Evolutionary conservation across 139 green algal genomes (phyloP), one percentile per base, ranked within the genome.

Genomic region (Tetraselmis striata): DNA sequence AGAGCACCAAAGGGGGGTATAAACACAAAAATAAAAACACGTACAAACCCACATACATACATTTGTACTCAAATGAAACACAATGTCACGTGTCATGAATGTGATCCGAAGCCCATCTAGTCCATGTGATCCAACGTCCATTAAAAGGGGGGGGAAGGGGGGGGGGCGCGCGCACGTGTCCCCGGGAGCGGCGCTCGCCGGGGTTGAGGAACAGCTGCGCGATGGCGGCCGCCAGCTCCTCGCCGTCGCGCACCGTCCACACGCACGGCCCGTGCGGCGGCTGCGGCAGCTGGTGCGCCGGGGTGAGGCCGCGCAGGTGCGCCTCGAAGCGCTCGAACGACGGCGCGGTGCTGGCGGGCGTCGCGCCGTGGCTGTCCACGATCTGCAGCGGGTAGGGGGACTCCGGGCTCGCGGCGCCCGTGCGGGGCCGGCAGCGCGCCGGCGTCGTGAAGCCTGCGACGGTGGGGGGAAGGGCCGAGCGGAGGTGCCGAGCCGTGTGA

Each of bases 251-350:
- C 30, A 92, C 85, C 0, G 79, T 76, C 90, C 89, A 92, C 30
- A 94, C 87, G 89, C 90, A 28, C 89, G 90, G 5, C 89, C 90
- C 2, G 23, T 83, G 83, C 11, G 83, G 82, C 29, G 83, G 30
- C 30, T 83, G 85, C 0, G 87, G 82, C 77, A 93, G 81, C 32
- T 91, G 87, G 1, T 83, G 86, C 23, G 90, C 88, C 2, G 90
- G 86, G 24, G 91, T 67, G 45, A 67, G 45, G 45, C 11, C 18
- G 18, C 18, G 45, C 45, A 67, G 45, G 45, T 5, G 45, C n/a
- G n/a, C n/a, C n/a, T n/a, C n/a, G 45, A 25, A 67, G 45, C 45
- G 45, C 45, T 67, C 45, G 45, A 18, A 18, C 18, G 11, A 5
- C 45, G 45, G 11, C 45, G 11, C 45, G 11, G 5, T 18, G 45